Conservation (phyloP, 257 asterid species). For the Catharanthus roseus region DNA sequence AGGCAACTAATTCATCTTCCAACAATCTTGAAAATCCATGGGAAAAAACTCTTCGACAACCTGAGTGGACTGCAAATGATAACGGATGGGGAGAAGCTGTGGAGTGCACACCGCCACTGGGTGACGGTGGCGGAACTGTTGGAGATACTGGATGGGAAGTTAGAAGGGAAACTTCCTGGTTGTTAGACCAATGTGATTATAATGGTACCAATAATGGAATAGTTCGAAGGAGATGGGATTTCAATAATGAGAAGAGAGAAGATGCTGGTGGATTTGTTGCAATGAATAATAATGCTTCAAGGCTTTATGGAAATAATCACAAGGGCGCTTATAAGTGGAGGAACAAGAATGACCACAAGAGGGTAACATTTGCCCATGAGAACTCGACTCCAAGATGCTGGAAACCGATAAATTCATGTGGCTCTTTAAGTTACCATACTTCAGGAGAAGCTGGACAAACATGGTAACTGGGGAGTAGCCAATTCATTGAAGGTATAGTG, state of each 20-base stretch:
- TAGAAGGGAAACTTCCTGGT: conserved; percentile 27
- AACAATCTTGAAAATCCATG: conserved; percentile 27
- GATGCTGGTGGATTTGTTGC: conserved; percentile 15
- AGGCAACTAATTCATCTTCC: conserved; percentile 19
- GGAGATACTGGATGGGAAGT: conserved; percentile 28
- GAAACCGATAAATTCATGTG: conserved; percentile 20
- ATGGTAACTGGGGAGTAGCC: conserved; percentile 29
- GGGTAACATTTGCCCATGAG: conserved; percentile 14
- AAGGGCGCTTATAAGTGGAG: conserved; percentile 12
- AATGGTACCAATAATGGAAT: conserved; percentile 11
- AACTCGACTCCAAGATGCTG: conserved; percentile 18
- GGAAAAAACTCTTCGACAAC: conserved; percentile 17
- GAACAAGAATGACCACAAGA: conserved; percentile 18
- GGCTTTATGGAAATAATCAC: conserved; percentile 10
- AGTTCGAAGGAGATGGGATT: conserved; percentile 25
- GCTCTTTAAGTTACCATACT: conserved; percentile 21
- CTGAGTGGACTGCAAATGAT: conserved; percentile 17
- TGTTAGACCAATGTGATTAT: conserved; percentile 15
- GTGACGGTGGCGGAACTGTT: conserved; percentile 20
- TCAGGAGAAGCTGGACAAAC: conserved; percentile 30
- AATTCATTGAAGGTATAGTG: conserved; percentile 5
- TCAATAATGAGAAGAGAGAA: conserved; percentile 5
- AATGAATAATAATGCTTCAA: conserved; percentile 10
- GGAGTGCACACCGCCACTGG: conserved; percentile 18
- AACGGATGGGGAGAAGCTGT: conserved; percentile 28